Evolutionary conservation across 228 moss, liverwort and hornwort species (phyloP), one percentile per base, ranked within the genome.

Genomic region (Sphagnum fallax): DNA sequence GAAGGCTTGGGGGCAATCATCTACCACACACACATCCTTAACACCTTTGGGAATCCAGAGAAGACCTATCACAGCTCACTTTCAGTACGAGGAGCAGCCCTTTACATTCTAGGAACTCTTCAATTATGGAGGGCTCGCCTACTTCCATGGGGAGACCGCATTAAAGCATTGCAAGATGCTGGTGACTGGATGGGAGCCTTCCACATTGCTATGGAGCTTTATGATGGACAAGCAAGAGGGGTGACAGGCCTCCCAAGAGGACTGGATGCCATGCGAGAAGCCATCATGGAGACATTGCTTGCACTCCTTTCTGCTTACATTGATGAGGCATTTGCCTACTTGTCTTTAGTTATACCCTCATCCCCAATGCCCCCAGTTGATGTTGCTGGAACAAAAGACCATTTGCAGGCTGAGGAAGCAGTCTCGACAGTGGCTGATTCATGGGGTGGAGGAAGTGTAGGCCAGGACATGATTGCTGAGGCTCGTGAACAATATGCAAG

Each of bases 101-200:
- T 98, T 49, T 94, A 94, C 69, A 69, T 94, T 70, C 86, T 98
- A 74, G 98, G 92, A 67, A 87, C 90, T 18, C 77, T 77, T 62
- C 87, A 87, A 73, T 76, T 98, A 49, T 98, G 98, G 94, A 92
- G 98, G 83, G 94, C 98, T 79, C 94, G 98, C 53, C 80, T 98
- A 68, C 83, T 98, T 72, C 98, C 94, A 47, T 98, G 98, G 98
- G 81, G 79, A 71, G 94, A 98, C 68, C 87, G 93, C 67, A 98
- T 98, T 51, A 94, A 92, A 80, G 93, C 94, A 16, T 70, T 98
- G 68, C 89, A 98, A 78, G 93, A 98, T 86, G 98, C 98, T 73
- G 98, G 98, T 65, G 98, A 98, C 75, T 93, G 94, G 92, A 90
- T 94, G 94, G 94, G 98, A 15, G 98, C 94, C 52, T 98, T 98